Evolutionary conservation across 805 yeast species (phyloP).

Genomic region (Pichia eremophila): DNA sequence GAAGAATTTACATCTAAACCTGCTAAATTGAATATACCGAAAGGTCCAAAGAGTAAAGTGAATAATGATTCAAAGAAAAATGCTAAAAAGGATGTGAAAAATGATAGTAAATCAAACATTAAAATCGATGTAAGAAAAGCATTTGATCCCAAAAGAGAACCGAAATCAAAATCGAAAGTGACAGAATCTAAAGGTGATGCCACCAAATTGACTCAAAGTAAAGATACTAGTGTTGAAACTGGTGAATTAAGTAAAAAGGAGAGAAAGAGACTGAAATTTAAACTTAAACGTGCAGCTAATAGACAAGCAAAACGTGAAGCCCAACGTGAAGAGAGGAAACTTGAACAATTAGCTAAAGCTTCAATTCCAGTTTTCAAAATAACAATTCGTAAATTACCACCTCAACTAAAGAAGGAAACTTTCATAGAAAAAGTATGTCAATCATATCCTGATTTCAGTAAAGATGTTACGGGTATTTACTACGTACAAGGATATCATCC

Average conservation of each 20-base stretch:
- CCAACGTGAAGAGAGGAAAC: not conserved
- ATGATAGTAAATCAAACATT: not conserved
- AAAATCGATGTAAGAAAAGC: not conserved
- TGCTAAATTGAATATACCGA: not conserved
- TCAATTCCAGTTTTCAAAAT: conserved; percentile 18
- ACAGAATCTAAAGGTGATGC: too few relatives aligned
- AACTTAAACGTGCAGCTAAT: not conserved
- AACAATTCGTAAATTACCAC: conserved; percentile 36
- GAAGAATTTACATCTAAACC: not conserved
- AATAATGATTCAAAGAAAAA: not conserved
- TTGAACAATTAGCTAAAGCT: not conserved
- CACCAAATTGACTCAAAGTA: too few relatives aligned
- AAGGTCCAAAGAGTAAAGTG: not conserved
- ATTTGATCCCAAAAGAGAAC: not conserved
- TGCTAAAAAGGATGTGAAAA: not conserved
- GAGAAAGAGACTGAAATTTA: not conserved
- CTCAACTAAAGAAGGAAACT: conserved; percentile 23
- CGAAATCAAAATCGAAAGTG: not conserved
- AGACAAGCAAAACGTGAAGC: not conserved
- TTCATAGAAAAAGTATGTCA: conserved; percentile 14
- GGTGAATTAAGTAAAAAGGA: not conserved
- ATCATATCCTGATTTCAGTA: conserved; percentile 1
- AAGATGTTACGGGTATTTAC: conserved; percentile 17
- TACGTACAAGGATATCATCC: conserved; percentile 35
- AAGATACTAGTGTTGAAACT: not conserved